Conservation (phyloP, 805 yeast genomes). For the Candida mattraensis region DNA sequence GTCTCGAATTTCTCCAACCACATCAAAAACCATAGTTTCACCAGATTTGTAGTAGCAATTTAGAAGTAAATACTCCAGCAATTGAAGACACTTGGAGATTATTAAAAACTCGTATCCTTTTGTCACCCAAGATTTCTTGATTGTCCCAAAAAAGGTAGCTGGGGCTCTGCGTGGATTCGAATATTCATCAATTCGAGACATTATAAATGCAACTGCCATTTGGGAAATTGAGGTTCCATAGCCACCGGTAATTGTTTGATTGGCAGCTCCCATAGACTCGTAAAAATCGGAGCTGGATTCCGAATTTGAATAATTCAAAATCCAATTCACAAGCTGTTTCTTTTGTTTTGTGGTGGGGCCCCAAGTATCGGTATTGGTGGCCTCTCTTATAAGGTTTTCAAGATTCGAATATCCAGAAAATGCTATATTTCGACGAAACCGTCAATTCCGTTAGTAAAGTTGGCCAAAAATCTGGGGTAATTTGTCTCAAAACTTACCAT, state of each 20-base stretch:
- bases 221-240: slow-evolving; percentile 21
- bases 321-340: slow-evolving; percentile 29
- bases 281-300: slow-evolving; percentile 15
- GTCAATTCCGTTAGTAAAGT: slow-evolving; percentile 7
- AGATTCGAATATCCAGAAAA: slow-evolving; percentile 31
- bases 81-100: slow-evolving; percentile 27
- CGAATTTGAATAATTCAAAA: slow-evolving; percentile 16
- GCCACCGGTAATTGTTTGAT: slow-evolving; percentile 1
- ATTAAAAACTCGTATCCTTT: slow-evolving; percentile 31
- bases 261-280: slow-evolving; percentile 7
- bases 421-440: slow-evolving; percentile 15
- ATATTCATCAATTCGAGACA: slow-evolving; percentile 21
- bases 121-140: slow-evolving; percentile 29
- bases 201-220: slow-evolving; percentile 21
- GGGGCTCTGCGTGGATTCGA: slow-evolving; percentile 8
- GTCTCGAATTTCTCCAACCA: slow-evolving; percentile 18
- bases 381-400: slow-evolving; percentile 38
- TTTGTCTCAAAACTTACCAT: slow-evolving; percentile 22
- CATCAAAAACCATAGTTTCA: slow-evolving; percentile 21
- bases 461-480: not conserved
- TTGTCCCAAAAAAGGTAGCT: slow-evolving; percentile 13
- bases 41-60: slow-evolving; percentile 23
- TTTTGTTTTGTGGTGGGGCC: slow-evolving; percentile 49
- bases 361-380: slow-evolving; percentile 54
- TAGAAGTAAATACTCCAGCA: slow-evolving; percentile 28